phyloP scores from a whole-genome alignment of 768 basidiomycete species.

The Xerocomellus intermedius region DNA sequence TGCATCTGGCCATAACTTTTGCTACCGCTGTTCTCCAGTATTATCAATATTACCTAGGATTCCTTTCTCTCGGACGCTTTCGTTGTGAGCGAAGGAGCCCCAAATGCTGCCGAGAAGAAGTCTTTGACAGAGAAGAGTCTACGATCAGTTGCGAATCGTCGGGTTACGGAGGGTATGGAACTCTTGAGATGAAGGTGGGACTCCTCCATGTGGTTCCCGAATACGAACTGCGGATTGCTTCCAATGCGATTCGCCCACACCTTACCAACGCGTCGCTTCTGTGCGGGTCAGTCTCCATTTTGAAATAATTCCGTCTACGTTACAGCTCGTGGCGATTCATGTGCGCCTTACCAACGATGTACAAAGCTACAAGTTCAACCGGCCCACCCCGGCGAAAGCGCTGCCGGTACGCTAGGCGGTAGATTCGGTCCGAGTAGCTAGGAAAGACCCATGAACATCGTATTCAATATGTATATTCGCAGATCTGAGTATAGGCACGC shows the following conservation, averaged over 20 bases:
- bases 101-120: not conserved
- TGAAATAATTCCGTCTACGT: not conserved
- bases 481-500: not conserved
- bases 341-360: not conserved
- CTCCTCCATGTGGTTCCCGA: not conserved
- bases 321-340: not conserved
- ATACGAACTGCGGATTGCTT: not conserved
- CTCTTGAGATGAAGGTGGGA: slow-evolving; percentile 5
- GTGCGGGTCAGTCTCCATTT: not conserved
- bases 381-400: not conserved
- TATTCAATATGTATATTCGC: not conserved
- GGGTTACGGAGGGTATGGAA: not conserved
- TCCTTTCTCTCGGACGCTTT: not conserved
- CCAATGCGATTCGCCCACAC: slow-evolving; percentile 1
- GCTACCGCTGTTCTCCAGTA: not conserved
- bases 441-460: not conserved
- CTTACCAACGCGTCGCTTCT: slow-evolving; percentile 6
- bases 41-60: not conserved
- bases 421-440: slow-evolving; percentile 7
- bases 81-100: not conserved
- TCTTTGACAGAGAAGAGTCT: not conserved
- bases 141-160: slow-evolving; percentile 5
- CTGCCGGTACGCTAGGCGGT: not conserved
- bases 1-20: slow-evolving; percentile 5
- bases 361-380: not conserved